These are phyloP conservation scores for Cercospora janseana DNA, from an alignment of 2,329 filamentous ascomycete species.

Conservation along the genomic window DNA sequence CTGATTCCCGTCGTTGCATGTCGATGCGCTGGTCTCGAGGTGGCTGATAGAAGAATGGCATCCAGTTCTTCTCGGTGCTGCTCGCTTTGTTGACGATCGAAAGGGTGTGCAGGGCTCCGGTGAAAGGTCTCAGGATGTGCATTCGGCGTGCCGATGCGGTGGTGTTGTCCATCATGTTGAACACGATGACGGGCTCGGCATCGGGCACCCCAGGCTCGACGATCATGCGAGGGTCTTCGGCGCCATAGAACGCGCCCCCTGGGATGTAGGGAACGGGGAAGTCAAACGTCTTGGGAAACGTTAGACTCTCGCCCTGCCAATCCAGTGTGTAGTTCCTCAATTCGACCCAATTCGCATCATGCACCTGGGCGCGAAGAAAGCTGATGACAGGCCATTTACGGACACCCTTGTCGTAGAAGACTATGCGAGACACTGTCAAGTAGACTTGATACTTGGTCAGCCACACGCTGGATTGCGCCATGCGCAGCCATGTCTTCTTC, in stretches of 20 bases:
- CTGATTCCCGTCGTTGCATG: neutral
- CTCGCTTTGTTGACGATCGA: neutral
- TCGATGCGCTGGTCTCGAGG: neutral
- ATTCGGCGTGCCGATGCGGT: neutral
- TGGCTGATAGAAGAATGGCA: conserved; percentile 1
- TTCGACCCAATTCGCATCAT: conserved; percentile 27
- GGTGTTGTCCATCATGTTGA: conserved; percentile 31
- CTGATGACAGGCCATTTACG: conserved; percentile 28
- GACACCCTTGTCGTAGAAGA: conserved; percentile 17
- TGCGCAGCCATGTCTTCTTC: neutral
- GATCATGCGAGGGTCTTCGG: conserved; percentile 32
- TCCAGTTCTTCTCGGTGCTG: neutral
- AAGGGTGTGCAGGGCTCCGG: neutral
- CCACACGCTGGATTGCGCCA: neutral
- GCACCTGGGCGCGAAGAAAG: conserved; percentile 31
- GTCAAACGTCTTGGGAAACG: neutral
- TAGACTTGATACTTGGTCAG: neutral
- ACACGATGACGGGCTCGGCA: conserved; percentile 33
- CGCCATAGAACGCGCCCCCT: conserved; percentile 23
- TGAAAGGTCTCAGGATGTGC: neutral
- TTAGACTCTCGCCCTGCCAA: neutral
- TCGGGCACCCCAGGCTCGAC: conserved; percentile 27
- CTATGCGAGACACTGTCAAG: conserved; percentile 16
- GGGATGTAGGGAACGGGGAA: neutral
- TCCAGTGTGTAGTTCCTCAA: neutral